These are phyloP conservation scores for Rhizopus delemar DNA, from an alignment of 371 early-diverging fungal genomes.

Conservation along the genomic window DNA sequence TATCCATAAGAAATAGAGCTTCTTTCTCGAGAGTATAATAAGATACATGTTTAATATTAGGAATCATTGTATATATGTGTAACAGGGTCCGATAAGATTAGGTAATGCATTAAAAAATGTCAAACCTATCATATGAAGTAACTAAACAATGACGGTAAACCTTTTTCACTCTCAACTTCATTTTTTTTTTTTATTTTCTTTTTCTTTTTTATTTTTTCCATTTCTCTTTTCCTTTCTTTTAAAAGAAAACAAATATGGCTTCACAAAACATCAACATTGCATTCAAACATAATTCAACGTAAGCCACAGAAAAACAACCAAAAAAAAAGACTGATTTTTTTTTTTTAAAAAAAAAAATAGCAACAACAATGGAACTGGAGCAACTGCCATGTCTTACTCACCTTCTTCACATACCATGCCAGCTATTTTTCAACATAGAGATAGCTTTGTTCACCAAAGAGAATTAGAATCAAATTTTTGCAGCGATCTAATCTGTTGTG, in stretches of 20 bases:
- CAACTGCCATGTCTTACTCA: constrained; percentile 27
- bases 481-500: constrained; percentile 90
- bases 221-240: constrained; percentile 1
- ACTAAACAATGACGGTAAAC: neutral
- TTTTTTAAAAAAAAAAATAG: neutral
- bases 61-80: neutral
- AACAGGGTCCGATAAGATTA: constrained; percentile 1
- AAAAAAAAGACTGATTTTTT: neutral
- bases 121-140: neutral
- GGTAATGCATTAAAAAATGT: constrained; percentile 1
- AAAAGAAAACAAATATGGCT: constrained; percentile 14
- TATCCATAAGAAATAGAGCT: neutral
- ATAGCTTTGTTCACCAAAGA: constrained; percentile 67
- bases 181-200: constrained; percentile 6
- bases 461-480: constrained; percentile 86
- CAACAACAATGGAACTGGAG: constrained; percentile 8
- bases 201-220: constrained; percentile 2
- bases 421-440: constrained; percentile 56
- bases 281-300: constrained; percentile 28
- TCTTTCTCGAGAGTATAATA: neutral
- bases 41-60: neutral
- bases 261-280: constrained; percentile 30
- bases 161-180: neutral
- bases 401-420: constrained; percentile 34
- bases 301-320: constrained; percentile 6